Evolutionary conservation across 2,329 filamentous ascomycete genomes (phyloP), one percentile per base, ranked within the genome.

Genomic region (Camillea tinctor): DNA sequence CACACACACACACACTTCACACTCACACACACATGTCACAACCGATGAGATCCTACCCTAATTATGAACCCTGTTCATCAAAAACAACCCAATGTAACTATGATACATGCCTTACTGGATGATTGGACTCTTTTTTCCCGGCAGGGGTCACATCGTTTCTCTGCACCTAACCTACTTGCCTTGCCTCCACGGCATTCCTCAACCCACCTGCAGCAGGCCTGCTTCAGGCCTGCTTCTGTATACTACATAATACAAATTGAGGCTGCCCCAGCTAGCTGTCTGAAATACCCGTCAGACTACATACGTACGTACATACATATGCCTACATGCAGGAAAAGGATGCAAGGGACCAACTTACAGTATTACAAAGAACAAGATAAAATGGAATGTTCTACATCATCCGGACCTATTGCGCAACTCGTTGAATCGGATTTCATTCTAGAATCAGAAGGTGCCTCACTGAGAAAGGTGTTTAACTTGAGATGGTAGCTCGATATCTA

Each of bases 371-470:
- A 26, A 26, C 24, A 51, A 21, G 17, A 51, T 5, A 15, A 44
- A 44, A 17, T 44, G 36, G 6, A 44, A 44, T 44, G 36, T 17
- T 30, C 26, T 30, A 30, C 13, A 30, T 30, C 26, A 9, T 30
- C 26, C 26, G 26, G 26, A 30, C 26, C 26, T 30, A 30, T 30
- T 7, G 26, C 26, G 13, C 13, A 30, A 30, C 3, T 4, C 11
- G 20, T 23, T 17, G 20, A 55, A 20, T 44, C 40, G n/a, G 48
- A 24, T 24, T 51, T 51, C n/a, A 48, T 56, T 56, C 55, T 51
- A 51, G 55, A 56, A 56, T 20, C 44, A 51, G 55, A 51, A 56
- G 55, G 55, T 51, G 55, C 30, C 20, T 56, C 21, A 9, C 19
- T 13, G 48, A n/a, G n/a, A 30, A 44, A n/a, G 21, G 52, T 54